These are phyloP conservation scores for Vigna hirtella DNA, from an alignment of 306 rosid species.

Conservation along the genomic window DNA sequence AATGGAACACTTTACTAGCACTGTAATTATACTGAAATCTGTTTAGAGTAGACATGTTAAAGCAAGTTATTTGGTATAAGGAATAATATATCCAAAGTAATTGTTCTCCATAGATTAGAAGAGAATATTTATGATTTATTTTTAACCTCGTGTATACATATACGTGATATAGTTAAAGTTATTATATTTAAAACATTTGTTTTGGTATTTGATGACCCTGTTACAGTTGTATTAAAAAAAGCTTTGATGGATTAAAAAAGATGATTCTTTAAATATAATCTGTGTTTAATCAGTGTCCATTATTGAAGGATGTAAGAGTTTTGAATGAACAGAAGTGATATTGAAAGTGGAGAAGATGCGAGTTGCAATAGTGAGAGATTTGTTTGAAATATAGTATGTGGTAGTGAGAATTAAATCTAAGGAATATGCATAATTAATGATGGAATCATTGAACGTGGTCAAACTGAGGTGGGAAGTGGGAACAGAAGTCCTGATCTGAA, in stretches of 20 bases:
- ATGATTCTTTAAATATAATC: no score
- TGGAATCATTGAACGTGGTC: constrained; percentile 44
- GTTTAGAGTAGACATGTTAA: not conserved
- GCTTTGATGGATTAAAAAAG: no score
- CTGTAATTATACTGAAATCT: not conserved
- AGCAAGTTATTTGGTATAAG: not conserved
- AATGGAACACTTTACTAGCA: not conserved
- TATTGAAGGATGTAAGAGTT: no score
- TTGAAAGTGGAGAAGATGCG: not conserved
- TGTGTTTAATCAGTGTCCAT: no score
- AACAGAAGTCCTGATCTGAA: constrained; percentile 36
- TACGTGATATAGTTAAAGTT: no score
- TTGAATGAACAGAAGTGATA: not conserved
- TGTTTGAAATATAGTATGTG: not conserved
- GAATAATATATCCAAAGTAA: not conserved
- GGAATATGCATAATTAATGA: not conserved
- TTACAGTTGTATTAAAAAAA: no score
- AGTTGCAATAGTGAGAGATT: not conserved
- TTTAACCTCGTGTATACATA: no score
- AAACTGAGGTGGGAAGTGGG: constrained; percentile 50
- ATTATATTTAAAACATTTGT: no score
- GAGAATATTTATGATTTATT: no score
- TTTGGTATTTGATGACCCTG: no score
- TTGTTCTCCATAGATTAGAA: no score
- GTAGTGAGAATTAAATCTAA: not conserved